Evolutionary conservation across 768 basidiomycete species (phyloP).

Genomic region (Hydnomerulius pinastri): DNA sequence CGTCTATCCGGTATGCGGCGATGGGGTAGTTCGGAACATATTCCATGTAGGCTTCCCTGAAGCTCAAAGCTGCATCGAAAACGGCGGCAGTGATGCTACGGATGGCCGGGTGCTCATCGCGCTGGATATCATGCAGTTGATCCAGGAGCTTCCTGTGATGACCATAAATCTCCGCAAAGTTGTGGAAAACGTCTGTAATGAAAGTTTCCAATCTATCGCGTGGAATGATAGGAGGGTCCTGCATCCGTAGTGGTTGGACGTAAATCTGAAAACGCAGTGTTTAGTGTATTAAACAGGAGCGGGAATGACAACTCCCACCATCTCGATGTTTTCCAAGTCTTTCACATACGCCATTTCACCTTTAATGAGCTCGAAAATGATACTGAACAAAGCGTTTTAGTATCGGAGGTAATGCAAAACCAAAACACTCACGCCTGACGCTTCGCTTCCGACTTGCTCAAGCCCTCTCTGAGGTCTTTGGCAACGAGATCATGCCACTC

Average conservation of each 20-base stretch:
- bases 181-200: slow-evolving; percentile 87
- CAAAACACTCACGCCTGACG: slow-evolving; percentile 71
- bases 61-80: slow-evolving; percentile 88
- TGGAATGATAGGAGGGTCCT: slow-evolving; percentile 78
- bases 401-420: slow-evolving; percentile 1
- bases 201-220: slow-evolving; percentile 72
- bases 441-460: slow-evolving; percentile 77
- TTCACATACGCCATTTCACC: slow-evolving; percentile 95
- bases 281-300: slow-evolving; percentile 1
- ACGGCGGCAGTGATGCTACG: slow-evolving; percentile 80
- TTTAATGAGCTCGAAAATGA: slow-evolving; percentile 94
- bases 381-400: slow-evolving; percentile 42
- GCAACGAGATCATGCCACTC: slow-evolving; percentile 91
- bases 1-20: slow-evolving; percentile 83
- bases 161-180: slow-evolving; percentile 71
- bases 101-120: slow-evolving; percentile 83
- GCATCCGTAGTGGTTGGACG: slow-evolving; percentile 67
- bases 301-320: slow-evolving; percentile 44
- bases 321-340: slow-evolving; percentile 84
- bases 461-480: slow-evolving; percentile 56
- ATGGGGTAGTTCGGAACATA: slow-evolving; percentile 94
- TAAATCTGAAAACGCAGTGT: slow-evolving; percentile 60
- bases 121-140: slow-evolving; percentile 81
- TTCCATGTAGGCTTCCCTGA: slow-evolving; percentile 89
- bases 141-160: slow-evolving; percentile 80